phyloP scores from a whole-genome alignment of 805 yeast genomes.

The Torulaspora quercuum region DNA sequence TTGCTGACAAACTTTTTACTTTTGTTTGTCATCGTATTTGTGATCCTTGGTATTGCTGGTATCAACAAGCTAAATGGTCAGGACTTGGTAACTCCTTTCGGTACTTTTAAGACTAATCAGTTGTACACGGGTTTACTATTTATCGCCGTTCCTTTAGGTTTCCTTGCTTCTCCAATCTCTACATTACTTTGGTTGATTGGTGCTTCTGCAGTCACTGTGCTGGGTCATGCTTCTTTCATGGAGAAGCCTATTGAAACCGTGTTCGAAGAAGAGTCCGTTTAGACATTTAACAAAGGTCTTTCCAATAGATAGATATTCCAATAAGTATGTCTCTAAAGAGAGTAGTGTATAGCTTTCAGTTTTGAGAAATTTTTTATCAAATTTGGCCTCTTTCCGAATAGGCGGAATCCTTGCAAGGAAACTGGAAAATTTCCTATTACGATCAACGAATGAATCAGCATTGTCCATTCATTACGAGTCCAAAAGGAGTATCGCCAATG shows the following conservation, averaged over 20 bases:
- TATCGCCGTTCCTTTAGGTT: conserved; percentile 74
- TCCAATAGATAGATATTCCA: too few species aligned
- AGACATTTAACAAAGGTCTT: too few species aligned
- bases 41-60: conserved; percentile 70
- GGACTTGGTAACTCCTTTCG: conserved; percentile 74
- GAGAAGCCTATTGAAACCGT: conserved; percentile 96
- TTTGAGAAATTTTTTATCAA: too few species aligned
- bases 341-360: too few species aligned
- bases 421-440: too few species aligned
- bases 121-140: conserved; percentile 79
- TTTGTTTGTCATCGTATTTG: conserved; percentile 74
- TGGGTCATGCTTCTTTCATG: conserved; percentile 84
- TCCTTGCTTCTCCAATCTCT: conserved; percentile 84
- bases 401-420: too few species aligned
- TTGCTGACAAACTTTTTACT: conserved; percentile 80
- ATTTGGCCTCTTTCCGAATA: too few species aligned
- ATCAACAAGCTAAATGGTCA: conserved; percentile 77
- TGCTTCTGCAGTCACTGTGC: conserved; percentile 71
- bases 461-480: too few species aligned
- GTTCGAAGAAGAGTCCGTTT: conserved; percentile 69
- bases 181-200: conserved; percentile 91
- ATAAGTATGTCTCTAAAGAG: too few species aligned
- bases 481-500: too few species aligned
- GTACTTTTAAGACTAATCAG: conserved; percentile 69
- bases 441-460: too few species aligned